phyloP scores from a whole-genome alignment of 306 rosid species.

The Pyrus pyrifolia region DNA sequence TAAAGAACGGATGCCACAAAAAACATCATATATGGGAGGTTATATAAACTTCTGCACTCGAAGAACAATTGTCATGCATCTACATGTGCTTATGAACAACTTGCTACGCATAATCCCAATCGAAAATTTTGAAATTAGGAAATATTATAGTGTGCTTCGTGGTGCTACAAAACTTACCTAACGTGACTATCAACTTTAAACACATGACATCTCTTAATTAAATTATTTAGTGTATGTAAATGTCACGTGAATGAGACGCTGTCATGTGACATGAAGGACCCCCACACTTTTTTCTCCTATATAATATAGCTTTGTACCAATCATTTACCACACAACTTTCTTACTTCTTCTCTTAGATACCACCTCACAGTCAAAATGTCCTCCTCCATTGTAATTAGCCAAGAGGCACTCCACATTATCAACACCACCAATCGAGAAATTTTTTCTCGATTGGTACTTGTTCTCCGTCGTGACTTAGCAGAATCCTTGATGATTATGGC shows the following conservation, averaged over 20 bases:
- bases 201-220: neutral
- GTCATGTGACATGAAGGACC: neutral
- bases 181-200: neutral
- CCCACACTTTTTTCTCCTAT: neutral
- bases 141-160: neutral
- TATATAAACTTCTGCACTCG: neutral
- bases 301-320: neutral
- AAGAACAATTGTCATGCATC: neutral
- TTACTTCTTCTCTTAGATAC: neutral
- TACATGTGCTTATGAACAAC: neutral
- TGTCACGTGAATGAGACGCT: neutral
- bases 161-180: neutral
- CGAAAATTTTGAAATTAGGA: neutral
- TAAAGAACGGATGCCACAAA: neutral
- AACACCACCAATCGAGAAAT: conserved; percentile 34
- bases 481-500: conserved; percentile 47
- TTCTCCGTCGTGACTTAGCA: conserved; percentile 8
- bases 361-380: neutral
- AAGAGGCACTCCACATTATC: conserved; percentile 16
- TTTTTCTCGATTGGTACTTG: conserved; percentile 26
- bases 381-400: neutral
- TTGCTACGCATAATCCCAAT: neutral
- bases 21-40: neutral
- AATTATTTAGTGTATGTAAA: neutral
- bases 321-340: neutral